phyloP scores from a whole-genome alignment of 2,329 filamentous ascomycete species.

The Tolypocladium nubicola region DNA sequence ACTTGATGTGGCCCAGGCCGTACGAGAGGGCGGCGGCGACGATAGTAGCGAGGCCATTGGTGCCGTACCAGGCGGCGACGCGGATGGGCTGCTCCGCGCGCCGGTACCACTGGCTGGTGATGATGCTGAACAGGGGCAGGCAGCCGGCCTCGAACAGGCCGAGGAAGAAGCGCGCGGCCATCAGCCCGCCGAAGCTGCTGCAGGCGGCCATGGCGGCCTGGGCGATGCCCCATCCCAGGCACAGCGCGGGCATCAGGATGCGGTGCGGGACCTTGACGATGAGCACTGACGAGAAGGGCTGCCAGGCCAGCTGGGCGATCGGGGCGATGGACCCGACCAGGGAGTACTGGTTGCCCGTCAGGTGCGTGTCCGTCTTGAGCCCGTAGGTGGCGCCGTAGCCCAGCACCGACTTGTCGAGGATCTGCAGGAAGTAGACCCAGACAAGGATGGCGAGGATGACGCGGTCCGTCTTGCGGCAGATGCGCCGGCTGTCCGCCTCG shows the following conservation, averaged over 20 bases:
- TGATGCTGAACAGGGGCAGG: constrained; percentile 33
- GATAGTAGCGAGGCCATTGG: constrained; percentile 47
- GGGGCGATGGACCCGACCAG: constrained; percentile 45
- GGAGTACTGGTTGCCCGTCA: constrained; percentile 45
- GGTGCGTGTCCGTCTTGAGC: constrained; percentile 34
- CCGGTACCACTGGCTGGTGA: constrained; percentile 37
- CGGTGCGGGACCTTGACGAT: constrained; percentile 52
- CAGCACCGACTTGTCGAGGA: constrained; percentile 48
- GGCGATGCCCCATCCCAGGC: constrained; percentile 32
- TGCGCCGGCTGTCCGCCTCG: constrained; percentile 24
- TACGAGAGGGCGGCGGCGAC: constrained; percentile 45
- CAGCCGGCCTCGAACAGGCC: constrained; percentile 41
- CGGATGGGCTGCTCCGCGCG: constrained; percentile 49
- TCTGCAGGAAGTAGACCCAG: constrained; percentile 49
- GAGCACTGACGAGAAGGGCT: constrained; percentile 47
- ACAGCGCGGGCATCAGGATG: constrained; percentile 42
- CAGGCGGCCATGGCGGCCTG: constrained; percentile 36
- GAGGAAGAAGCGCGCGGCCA: constrained; percentile 38
- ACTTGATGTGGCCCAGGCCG: constrained; percentile 42
- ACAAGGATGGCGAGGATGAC: constrained; percentile 43
- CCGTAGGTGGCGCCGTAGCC: constrained; percentile 48
- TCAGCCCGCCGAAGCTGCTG: constrained; percentile 34
- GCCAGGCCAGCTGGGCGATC: constrained; percentile 50
- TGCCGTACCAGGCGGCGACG: constrained; percentile 56
- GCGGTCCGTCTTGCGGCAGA: constrained; percentile 50